phyloP scores from a whole-genome alignment of 2,329 filamentous ascomycete genomes.

The Sporothrix protearum region DNA sequence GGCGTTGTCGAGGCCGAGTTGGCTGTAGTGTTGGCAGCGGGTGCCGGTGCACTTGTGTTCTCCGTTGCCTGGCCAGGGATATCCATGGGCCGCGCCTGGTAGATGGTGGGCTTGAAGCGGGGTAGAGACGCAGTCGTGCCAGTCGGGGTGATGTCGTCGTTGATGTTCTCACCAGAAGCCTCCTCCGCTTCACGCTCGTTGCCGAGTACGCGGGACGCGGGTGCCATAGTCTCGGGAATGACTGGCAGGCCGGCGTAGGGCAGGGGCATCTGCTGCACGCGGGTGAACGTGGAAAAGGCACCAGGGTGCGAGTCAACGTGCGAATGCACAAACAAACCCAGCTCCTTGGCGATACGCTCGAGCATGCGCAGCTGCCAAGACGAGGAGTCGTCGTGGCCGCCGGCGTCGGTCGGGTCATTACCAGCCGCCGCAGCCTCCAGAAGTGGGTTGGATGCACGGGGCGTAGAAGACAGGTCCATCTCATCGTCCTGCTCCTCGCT shows the following conservation, averaged over 20 bases:
- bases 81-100: slow-evolving; percentile 38
- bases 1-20: background rate
- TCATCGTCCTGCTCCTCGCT: slow-evolving; percentile 32
- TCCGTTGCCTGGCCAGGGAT: slow-evolving; percentile 35
- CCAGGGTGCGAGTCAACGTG: slow-evolving; percentile 77
- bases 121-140: slow-evolving; percentile 39
- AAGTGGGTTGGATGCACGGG: slow-evolving; percentile 40
- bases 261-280: slow-evolving; percentile 59
- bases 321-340: slow-evolving; percentile 77
- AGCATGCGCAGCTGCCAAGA: slow-evolving; percentile 74
- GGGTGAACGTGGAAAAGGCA: slow-evolving; percentile 78
- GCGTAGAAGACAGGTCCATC: slow-evolving; percentile 43
- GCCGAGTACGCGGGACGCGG: slow-evolving; percentile 10
- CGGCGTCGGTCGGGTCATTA: slow-evolving; percentile 32
- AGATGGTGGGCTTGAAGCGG: slow-evolving; percentile 50
- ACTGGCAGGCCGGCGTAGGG: slow-evolving; percentile 76
- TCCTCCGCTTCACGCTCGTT: slow-evolving; percentile 17
- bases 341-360: slow-evolving; percentile 79
- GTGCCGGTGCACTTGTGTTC: slow-evolving; percentile 14
- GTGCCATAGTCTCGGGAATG: slow-evolving; percentile 50
- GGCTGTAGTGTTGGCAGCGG: slow-evolving; percentile 15
- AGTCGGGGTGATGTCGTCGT: slow-evolving; percentile 22
- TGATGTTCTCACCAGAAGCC: background rate
- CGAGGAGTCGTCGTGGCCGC: slow-evolving; percentile 33
- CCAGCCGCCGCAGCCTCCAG: slow-evolving; percentile 30